Evolutionary conservation across 2,329 filamentous ascomycete species (phyloP), one percentile per base, ranked within the genome.

Genomic region (Microcyclospora tardicrescens): DNA sequence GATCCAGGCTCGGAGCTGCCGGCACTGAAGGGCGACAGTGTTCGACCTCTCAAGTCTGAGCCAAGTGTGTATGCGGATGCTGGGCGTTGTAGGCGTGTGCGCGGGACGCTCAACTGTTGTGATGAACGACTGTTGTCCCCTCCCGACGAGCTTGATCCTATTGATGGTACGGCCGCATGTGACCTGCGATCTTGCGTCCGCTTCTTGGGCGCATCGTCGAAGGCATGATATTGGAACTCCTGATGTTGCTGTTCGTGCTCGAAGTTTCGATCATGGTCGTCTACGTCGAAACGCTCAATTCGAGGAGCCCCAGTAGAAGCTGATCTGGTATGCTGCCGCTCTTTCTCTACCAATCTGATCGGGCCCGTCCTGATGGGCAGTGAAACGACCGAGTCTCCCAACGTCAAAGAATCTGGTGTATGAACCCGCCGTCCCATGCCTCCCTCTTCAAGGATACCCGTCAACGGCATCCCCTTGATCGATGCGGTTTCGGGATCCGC

Each of bases 31-130:
- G 71, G 70, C 13, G 73, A 74, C 30, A 68, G 62, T 46, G 65
- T 66, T 28, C 80, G 75, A 28, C 79, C 78, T 37, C 79, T 74
- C 44, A 76, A 63, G 35, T 93, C 85, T 12, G 83, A 85, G 35
- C 73, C 73, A 11, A 74, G 69, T 2, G 84, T 91, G 59, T 86
- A 87, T 5, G 79, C 69, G 10, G 87, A 94, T 16, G 71, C 71
- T 5, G 86, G 86, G 37, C 87, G 72, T 31, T 31, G 42, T 16
- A 30, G 47, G 34, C 27, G 39, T 42, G 66, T 75, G 52, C 62
- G 75, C 47, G 71, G 65, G 41, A 65, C 50, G 16, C 44, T 45
- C 46, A 61, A 28, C 34, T 56, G 38, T 45, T 48, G 43, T 12
- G 55, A 56, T 42, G 48, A 48, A 10, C 42, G 43, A 37, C 43